Evolutionary conservation across 257 asterid species (phyloP).

Genomic region (Jaltomata sinuosa): DNA sequence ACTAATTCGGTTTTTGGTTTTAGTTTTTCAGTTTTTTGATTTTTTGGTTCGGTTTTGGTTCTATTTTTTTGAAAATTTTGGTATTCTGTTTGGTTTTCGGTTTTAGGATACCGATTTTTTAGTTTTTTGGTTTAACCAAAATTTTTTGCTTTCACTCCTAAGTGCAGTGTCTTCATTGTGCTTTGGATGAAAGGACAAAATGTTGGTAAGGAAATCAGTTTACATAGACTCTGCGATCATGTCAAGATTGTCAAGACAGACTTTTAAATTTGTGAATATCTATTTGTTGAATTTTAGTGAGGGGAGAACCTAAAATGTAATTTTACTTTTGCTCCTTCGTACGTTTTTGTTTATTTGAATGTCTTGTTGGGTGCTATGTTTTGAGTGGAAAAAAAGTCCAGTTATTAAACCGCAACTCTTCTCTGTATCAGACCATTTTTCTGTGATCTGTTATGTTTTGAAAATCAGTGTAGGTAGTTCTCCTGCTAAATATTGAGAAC

Average conservation of each 20-base stretch:
- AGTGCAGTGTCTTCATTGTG: conserved; percentile 9
- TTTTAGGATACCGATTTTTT: no score
- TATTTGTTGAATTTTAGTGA: conserved; percentile 9
- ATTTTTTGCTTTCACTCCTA: not conserved
- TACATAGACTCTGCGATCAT: not conserved
- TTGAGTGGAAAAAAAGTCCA: not conserved
- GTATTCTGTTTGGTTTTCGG: no score
- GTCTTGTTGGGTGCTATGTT: not conserved
- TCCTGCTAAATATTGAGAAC: not conserved
- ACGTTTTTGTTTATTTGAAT: not conserved
- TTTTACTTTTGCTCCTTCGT: not conserved
- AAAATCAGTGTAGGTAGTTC: not conserved
- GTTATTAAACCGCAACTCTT: not conserved
- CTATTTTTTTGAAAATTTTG: no score
- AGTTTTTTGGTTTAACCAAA: no score
- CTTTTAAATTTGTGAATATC: conserved; percentile 35
- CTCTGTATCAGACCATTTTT: no score
- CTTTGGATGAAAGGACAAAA: conserved; percentile 18
- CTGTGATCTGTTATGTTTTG: not conserved
- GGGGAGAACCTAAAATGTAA: conserved; percentile 18
- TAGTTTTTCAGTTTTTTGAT: no score
- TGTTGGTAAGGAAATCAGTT: not conserved
- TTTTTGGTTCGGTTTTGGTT: no score
- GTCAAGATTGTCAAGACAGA: conserved; percentile 10
- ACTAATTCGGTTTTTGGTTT: no score